Base-by-base conservation (phyloP, 108 stramenopile genomes). In the Aureococcus anophagefferens region DNA sequence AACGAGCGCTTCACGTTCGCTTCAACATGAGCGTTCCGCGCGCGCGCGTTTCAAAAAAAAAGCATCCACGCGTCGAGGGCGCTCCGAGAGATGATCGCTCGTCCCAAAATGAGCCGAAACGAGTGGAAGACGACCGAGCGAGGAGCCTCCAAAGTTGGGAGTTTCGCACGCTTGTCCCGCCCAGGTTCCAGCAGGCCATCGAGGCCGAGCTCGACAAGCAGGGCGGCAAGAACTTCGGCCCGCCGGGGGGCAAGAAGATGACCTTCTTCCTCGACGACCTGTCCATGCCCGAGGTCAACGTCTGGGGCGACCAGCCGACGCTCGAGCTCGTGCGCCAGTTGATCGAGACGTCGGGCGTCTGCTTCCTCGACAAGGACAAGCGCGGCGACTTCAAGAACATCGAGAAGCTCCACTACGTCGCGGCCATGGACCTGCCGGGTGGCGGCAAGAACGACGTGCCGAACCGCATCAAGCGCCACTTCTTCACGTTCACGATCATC, bases 191-290 rank as follows among this genome's bases (percentile, higher is more conserved):
- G 64, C 30, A 46, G 16, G 16, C 74, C 35, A 68, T 87, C 40
- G 87, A 86, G 64, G 79, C 68, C 33, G 82, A 83, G 63, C 75
- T 87, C 34, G 87, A 87, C 77, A 87, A 87, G 79, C 70, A 85
- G 33, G 87, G 87, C 31, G 86, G 86, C 25, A 81, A 79, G 69
- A 72, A 36, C 31, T 84, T 76, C 46, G 83, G 80, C 29, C 83
- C 83, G 5, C 77, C 77, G 13, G 45, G 33, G 9, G 83, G 83
- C 3, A 83, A 86, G 85, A 64, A 17, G 11, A 83, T 80, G 80
- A 81, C 70, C 45, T 80, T 82, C 28, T 85, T 82, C 67, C 31
- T 85, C 33, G 81, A 85, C 37, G 84, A 82, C 71, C n/a, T 85
- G 29, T 67, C 71, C 51, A 74, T 82, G 76, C 81, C 84, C 29